These are phyloP conservation scores for Cladosporium sphaerospermum DNA, from an alignment of 2,329 filamentous ascomycete genomes.

Conservation along the genomic window DNA sequence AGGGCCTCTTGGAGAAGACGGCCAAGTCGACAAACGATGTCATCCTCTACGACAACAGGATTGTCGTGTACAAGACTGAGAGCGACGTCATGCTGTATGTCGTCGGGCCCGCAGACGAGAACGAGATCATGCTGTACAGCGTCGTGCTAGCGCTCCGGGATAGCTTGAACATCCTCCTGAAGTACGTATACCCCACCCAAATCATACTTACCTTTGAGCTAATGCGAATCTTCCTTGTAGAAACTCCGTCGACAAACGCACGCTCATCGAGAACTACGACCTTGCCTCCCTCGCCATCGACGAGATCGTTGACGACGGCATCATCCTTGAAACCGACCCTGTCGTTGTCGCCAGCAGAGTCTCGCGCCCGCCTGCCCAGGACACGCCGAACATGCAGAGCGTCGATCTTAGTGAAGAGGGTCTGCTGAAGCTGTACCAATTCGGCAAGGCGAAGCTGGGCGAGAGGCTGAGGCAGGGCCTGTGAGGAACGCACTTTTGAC, in stretches of 20 bases:
- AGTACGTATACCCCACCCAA: slow-evolving; percentile 50
- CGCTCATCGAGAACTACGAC: slow-evolving; percentile 98
- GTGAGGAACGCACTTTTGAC: slow-evolving; percentile 34
- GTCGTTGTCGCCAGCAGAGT: slow-evolving; percentile 89
- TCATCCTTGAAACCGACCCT: slow-evolving; percentile 94
- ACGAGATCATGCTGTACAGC: slow-evolving; percentile 90
- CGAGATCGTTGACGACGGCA: slow-evolving; percentile 90
- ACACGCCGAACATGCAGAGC: slow-evolving; percentile 80
- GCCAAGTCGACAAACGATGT: slow-evolving; percentile 93
- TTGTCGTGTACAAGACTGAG: slow-evolving; percentile 97
- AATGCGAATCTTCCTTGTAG: slow-evolving; percentile 39
- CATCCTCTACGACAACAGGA: slow-evolving; percentile 92
- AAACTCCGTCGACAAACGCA: slow-evolving; percentile 94
- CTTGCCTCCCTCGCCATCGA: slow-evolving; percentile 89
- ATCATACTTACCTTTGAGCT: too few relatives aligned
- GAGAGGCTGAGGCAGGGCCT: slow-evolving; percentile 84
- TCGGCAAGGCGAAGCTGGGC: slow-evolving; percentile 84
- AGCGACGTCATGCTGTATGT: slow-evolving; percentile 96
- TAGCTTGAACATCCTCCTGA: slow-evolving; percentile 82
- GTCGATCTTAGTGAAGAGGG: slow-evolving; percentile 96
- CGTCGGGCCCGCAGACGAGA: slow-evolving; percentile 85
- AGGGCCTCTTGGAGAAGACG: slow-evolving; percentile 91
- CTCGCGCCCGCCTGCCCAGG: slow-evolving; percentile 83
- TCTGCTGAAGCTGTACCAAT: slow-evolving; percentile 86
- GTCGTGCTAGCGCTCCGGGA: slow-evolving; percentile 87